Percentiles rank a stretch among this genome's conserved stretches.
Conservation (phyloP, 2,329 filamentous ascomycete species). For the Talaromyces sp. region DNA sequence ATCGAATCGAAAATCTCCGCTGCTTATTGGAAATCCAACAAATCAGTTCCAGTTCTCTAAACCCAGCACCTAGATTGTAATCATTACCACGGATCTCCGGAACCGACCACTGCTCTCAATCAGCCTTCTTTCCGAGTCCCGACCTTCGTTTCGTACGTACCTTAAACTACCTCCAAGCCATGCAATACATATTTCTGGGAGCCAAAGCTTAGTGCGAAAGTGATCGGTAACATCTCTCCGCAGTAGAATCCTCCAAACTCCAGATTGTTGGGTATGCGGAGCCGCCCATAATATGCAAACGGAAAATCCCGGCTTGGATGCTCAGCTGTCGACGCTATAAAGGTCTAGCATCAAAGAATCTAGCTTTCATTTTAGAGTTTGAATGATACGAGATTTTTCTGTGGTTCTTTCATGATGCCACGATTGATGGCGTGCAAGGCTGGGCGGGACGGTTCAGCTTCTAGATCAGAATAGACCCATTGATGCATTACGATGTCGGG, state of each 20-base stretch:
- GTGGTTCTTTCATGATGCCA: neutral
- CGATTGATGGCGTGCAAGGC: neutral
- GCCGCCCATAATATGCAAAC: neutral
- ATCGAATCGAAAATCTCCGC: neutral
- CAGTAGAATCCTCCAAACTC: neutral
- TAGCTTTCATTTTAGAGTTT: neutral
- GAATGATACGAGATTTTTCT: neutral
- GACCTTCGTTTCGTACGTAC: neutral
- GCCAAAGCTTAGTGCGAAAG: neutral
- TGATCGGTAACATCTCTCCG: neutral
- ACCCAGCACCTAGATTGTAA: neutral
- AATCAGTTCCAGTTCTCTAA: neutral
- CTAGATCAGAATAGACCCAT: neutral
- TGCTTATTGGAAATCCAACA: neutral
- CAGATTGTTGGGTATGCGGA: neutral
- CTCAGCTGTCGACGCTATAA: neutral
- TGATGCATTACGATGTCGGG: neutral
- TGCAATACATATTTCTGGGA: neutral
- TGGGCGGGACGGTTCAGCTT: neutral
- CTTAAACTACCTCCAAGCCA: neutral
- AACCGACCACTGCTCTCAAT: neutral
- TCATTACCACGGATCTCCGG: neutral
- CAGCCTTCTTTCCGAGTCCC: neutral
- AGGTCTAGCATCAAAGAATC: neutral
- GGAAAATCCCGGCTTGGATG: conserved; percentile 18